These are phyloP conservation scores for Vararia minispora DNA, from an alignment of 768 basidiomycete genomes.

Conservation along the genomic window DNA sequence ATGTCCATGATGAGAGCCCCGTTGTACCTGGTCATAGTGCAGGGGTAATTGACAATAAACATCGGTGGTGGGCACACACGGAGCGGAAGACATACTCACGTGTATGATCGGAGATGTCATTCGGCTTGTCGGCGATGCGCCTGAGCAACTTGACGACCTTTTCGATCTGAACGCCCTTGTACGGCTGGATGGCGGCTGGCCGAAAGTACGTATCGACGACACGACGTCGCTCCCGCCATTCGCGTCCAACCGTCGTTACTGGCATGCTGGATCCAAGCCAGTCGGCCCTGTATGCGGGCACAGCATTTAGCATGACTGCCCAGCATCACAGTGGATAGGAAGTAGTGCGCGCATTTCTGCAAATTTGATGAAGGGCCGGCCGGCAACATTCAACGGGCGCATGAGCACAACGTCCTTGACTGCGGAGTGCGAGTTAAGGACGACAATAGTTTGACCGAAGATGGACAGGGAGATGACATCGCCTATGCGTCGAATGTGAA, in stretches of 20 bases:
- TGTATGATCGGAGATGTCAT: background rate
- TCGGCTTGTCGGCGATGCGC: background rate
- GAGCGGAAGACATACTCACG: constrained; percentile 1
- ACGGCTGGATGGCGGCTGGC: background rate
- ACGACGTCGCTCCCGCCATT: background rate
- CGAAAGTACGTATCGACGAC: background rate
- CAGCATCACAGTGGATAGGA: too few relatives aligned
- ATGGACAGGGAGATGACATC: constrained; percentile 17
- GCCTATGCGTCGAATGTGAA: background rate
- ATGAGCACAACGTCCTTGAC: constrained; percentile 37
- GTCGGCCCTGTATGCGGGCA: too few relatives aligned
- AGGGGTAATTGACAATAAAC: background rate
- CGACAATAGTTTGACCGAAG: constrained; percentile 34
- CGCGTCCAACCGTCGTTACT: too few relatives aligned
- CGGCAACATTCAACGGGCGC: too few relatives aligned
- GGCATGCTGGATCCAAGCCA: too few relatives aligned
- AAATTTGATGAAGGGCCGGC: too few relatives aligned
- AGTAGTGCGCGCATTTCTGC: too few relatives aligned
- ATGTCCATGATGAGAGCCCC: background rate
- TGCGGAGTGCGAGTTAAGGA: constrained; percentile 35
- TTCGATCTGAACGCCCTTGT: background rate
- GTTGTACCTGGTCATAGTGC: background rate
- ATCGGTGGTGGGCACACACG: too few relatives aligned
- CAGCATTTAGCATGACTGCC: too few relatives aligned
- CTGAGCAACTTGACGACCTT: background rate